Evolutionary conservation across 371 early-diverging fungal species (phyloP).

Genomic region (Mortierella sp.): DNA sequence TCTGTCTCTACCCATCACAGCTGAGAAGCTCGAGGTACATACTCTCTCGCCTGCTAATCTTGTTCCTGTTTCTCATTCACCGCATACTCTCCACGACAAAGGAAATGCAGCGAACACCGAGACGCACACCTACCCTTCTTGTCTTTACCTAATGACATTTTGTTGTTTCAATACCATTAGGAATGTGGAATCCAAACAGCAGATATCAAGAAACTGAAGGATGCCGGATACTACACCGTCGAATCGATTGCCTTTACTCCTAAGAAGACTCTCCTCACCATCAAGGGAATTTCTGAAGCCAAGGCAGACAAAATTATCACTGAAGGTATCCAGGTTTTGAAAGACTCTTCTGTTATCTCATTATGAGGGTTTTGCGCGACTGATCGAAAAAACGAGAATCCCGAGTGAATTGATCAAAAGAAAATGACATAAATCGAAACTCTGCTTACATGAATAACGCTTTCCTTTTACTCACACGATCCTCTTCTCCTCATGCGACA

Average conservation of each 20-base stretch:
- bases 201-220: conserved; percentile 91
- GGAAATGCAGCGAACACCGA: neutral
- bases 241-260: conserved; percentile 98
- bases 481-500: neutral
- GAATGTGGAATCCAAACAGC: conserved; percentile 87
- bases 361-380: neutral
- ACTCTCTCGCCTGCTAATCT: neutral
- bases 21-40: conserved; percentile 48
- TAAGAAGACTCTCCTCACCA: conserved; percentile 89
- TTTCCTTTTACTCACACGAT: neutral
- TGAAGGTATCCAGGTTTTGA: conserved; percentile 77
- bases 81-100: neutral
- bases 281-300: conserved; percentile 99
- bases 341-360: neutral
- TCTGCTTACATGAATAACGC: neutral
- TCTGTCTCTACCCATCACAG: conserved; percentile 13
- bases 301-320: conserved; percentile 98
- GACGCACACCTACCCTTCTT: neutral
- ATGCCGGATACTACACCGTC: conserved; percentile 96
- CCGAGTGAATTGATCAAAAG: neutral
- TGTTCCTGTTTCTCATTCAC: neutral
- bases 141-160: conserved; percentile 1
- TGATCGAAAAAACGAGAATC: neutral
- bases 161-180: conserved; percentile 54
- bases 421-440: neutral